These are phyloP conservation scores for Trifolium fragiferum DNA, from an alignment of 306 rosid species.

Conservation along the genomic window DNA sequence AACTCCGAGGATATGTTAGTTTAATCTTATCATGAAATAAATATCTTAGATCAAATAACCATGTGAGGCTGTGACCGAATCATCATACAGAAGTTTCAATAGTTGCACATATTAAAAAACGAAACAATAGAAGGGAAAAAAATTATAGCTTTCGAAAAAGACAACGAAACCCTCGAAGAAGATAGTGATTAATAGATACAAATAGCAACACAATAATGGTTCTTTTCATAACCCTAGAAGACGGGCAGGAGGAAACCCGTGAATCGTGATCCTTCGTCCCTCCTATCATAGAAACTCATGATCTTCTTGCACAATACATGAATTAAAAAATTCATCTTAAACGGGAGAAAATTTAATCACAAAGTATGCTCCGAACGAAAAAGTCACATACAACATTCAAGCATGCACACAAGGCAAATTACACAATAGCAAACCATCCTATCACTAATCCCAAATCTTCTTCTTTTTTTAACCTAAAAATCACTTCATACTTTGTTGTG, in stretches of 20 bases:
- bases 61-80: not conserved
- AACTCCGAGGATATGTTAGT: conserved; percentile 25
- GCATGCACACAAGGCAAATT: not conserved
- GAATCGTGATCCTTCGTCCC: no score
- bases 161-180: not conserved
- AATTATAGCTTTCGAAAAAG: conserved; percentile 4
- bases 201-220: not conserved
- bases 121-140: not conserved
- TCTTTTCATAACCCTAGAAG: not conserved
- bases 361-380: not conserved
- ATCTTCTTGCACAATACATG: conserved; percentile 10
- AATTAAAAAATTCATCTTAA: no score
- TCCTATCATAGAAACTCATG: not conserved
- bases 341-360: not conserved
- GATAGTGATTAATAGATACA: not conserved
- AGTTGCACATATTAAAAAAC: not conserved
- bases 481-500: not conserved
- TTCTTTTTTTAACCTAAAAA: not conserved
- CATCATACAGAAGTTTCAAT: conserved; percentile 3
- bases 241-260: not conserved
- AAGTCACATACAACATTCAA: not conserved
- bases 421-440: no score
- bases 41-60: conserved; percentile 3
- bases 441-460: no score
- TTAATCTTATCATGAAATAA: conserved; percentile 24